Percentiles rank a stretch among this genome's conserved stretches.
Conservation (phyloP, 805 yeast genomes). For the Myxozyma lipomycoides region DNA sequence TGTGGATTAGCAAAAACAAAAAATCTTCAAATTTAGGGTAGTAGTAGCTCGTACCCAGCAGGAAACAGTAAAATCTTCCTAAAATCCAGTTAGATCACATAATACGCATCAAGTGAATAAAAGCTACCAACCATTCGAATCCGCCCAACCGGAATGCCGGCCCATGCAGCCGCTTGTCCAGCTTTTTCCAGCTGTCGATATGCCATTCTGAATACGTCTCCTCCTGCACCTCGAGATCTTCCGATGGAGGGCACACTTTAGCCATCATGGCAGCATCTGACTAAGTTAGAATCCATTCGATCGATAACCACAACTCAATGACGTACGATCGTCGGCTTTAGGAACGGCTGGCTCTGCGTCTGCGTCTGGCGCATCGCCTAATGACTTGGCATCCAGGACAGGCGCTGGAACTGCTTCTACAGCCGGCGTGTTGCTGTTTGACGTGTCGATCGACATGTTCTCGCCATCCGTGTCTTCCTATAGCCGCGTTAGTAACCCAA, state of each 20-base stretch:
- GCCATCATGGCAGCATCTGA: slow-evolving; percentile 19
- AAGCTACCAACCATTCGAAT: slow-evolving; percentile 31
- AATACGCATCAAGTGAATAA: background rate
- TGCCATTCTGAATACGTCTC: slow-evolving; percentile 36
- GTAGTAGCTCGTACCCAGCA: slow-evolving; percentile 43
- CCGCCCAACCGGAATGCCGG: slow-evolving; percentile 35
- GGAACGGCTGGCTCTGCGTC: background rate
- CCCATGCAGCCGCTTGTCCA: slow-evolving; percentile 37
- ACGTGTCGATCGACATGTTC: slow-evolving; percentile 21
- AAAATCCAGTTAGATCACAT: too few relatives aligned
- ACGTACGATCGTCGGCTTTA: slow-evolving; percentile 14
- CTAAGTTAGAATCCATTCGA: background rate
- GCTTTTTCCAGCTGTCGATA: slow-evolving; percentile 39
- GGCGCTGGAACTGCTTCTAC: slow-evolving; percentile 5
- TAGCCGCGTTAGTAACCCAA: background rate
- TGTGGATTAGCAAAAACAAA: background rate
- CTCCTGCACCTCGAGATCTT: slow-evolving; percentile 32
- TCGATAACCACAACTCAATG: background rate
- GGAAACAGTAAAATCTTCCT: slow-evolving; percentile 68
- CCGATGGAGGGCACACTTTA: slow-evolving; percentile 22
- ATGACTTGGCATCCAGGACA: background rate
- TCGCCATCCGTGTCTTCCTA: slow-evolving; percentile 24
- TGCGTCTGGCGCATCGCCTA: background rate
- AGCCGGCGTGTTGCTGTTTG: slow-evolving; percentile 6
- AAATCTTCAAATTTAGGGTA: too few relatives aligned